Evolutionary conservation across 495 filamentous ascomycete species (phyloP), one percentile per base, ranked within the genome.

Genomic region (Aspergillus homomorphus): DNA sequence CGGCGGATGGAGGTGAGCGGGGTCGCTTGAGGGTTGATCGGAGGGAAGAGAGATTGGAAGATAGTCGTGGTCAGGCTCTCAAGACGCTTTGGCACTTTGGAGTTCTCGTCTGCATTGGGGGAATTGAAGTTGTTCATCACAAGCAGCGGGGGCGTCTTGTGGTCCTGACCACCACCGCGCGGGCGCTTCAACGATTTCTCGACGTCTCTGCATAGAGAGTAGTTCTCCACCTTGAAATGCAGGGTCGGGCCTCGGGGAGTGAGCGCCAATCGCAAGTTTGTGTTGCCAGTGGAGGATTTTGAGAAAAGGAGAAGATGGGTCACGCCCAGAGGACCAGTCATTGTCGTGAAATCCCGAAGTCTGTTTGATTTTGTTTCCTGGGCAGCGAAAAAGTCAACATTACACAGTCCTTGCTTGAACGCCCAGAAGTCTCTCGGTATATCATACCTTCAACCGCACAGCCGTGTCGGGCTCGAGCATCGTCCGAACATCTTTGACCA

Each of bases 401-500:
- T 15, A 18, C 1, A 33, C 12, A 52, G 15, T 30, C 26, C 4
- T 4, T 4, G 26, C 26, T 30, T 30, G 16, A 7, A 14, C 15
- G 4, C 38, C 24, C 42, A 54, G 15, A 43, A 10, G 43, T 44
- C 18, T 26, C 19, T n/a, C 28, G 14, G 30, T 43, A 42, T 21
- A 44, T 15, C 64, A 38, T 71, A 83, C 83, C 75, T 84, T 85
- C 61, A 99, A 73, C 64, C 94, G 82, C 59, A 86, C 85, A 33
- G 94, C 94, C 7, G 94, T 99, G 23, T 90, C 87, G 0, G 94
- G 94, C 70, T 98, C 92, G 92, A 99, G 95, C 78, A 98, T 92
- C 18, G 79, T 77, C 54, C 94, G 84, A 21, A 97, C 89, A 77
- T 99, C 94, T 62, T 89, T 87, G 4, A 93, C 94, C 56, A 99